A percentile compares a stretch with the other conserved stretches of the same genome.
Conservation (phyloP, 2,329 filamentous ascomycete genomes). For the Fusarium sambucinum region DNA sequence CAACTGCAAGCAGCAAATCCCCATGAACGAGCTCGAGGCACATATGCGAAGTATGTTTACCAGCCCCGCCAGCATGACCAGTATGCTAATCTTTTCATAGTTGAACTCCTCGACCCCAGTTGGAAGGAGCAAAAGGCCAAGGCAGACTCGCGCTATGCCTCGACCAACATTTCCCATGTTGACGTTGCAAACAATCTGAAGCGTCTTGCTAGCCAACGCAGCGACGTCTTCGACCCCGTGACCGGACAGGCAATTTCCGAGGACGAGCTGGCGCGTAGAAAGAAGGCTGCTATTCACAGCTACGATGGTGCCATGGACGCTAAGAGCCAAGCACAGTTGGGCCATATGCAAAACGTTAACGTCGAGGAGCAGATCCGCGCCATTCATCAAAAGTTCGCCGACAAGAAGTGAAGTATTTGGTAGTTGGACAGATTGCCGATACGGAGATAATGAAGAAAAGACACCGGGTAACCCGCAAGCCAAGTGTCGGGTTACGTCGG, state of each 20-base stretch:
- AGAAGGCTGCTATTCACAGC: constrained; percentile 75
- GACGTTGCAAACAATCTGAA: constrained; percentile 96
- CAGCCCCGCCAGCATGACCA: not conserved
- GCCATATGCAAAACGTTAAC: constrained; percentile 75
- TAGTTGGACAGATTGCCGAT: not conserved
- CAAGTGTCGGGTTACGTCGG: not conserved
- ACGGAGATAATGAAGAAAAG: constrained; percentile 14
- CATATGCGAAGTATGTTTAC: constrained; percentile 82
- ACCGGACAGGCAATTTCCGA: constrained; percentile 76
- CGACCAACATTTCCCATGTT: constrained; percentile 85
- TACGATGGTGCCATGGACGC: constrained; percentile 75
- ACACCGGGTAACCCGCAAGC: not conserved
- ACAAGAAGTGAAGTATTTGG: constrained; percentile 50
- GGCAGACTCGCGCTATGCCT: constrained; percentile 83
- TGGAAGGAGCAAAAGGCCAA: constrained; percentile 98
- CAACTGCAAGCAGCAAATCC: constrained; percentile 92
- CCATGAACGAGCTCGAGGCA: constrained; percentile 86
- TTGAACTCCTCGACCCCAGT: constrained; percentile 90
- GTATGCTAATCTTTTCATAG: constrained; percentile 61
- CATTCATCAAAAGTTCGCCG: constrained; percentile 67
- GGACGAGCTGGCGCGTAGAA: constrained; percentile 80
- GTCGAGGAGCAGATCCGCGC: constrained; percentile 86
- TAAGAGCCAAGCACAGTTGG: constrained; percentile 65
- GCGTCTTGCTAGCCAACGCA: constrained; percentile 88
- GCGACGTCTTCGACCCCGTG: constrained; percentile 84